A percentile compares a stretch with the other conserved stretches of the same genome.
Evolutionary conservation across 2,329 filamentous ascomycete species (phyloP).

Genomic region (Endothia cerciana): DNA sequence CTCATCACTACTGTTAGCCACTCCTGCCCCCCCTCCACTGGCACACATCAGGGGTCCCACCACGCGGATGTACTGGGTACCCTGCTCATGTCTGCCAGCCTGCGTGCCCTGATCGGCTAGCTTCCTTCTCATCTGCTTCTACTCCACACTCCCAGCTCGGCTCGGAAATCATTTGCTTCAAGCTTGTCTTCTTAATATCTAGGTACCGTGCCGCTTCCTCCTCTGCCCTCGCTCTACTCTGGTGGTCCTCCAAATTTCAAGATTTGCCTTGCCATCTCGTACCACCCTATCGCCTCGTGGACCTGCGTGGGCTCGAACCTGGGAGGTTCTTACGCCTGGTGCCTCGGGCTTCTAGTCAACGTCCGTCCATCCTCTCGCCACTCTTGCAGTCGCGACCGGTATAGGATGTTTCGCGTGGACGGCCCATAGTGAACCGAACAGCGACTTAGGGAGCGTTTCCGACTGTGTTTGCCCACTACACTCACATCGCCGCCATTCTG

Average conservation of each 20-base stretch:
- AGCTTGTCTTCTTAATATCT: constrained; percentile 27
- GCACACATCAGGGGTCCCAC: constrained; percentile 24
- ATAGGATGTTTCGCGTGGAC: constrained; percentile 19
- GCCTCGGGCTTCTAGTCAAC: background rate
- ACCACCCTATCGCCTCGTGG: background rate
- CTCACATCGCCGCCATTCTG: constrained; percentile 4
- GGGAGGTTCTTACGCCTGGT: constrained; percentile 3
- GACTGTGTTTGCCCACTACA: constrained; percentile 5
- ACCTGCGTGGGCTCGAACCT: background rate
- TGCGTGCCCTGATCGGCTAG: constrained; percentile 27
- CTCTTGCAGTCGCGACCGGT: constrained; percentile 2
- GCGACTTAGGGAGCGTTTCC: background rate
- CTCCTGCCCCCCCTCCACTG: background rate
- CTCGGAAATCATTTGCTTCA: constrained; percentile 24
- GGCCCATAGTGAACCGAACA: constrained; percentile 16
- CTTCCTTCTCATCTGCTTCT: constrained; percentile 29
- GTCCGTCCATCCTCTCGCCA: background rate
- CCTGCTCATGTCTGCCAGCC: constrained; percentile 11
- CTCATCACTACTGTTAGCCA: constrained; percentile 20
- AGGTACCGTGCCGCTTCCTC: constrained; percentile 22
- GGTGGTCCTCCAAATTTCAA: constrained; percentile 15
- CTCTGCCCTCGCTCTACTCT: constrained; percentile 2
- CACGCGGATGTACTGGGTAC: constrained; percentile 1
- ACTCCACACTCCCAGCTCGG: constrained; percentile 29
- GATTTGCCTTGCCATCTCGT: background rate